Base-by-base conservation (phyloP, 2,329 filamentous ascomycete genomes). In the Dryadomyces quercivorus region DNA sequence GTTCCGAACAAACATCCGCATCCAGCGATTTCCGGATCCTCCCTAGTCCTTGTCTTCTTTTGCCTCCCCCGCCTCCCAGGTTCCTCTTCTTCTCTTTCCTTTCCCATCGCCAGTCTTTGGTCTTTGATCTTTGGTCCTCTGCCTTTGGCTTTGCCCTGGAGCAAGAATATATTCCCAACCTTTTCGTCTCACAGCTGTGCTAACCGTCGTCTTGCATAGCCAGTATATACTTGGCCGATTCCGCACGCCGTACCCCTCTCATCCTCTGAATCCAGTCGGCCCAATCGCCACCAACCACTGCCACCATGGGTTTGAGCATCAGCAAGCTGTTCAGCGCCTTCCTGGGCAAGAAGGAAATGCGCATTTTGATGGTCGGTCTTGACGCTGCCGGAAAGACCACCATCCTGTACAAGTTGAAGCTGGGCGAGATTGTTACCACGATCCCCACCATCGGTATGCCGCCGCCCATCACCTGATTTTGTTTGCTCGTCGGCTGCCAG, bases 331-430 rank as follows among this genome's bases (percentile, higher is more conserved):
- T 97, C 74, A 88, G 95, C 72, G 84, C 86, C 78, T 82, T 97
- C 74, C 95, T 89, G 86, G 90, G 92, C 69, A 95, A 95, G 86
- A 97, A 97, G 85, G 93, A 98, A 84, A 98, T 98, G 93, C 85
- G 93, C 81, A 96, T 98, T 78, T 75, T 98, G 75, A 98, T 98
- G 93, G 91, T 98, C 66, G 93, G 93, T 82, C 85, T 98, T 68
- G 93, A 98, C 75, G 93, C 93, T 67, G 93, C 93, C 73, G 93
- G 93, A 86, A 98, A 98, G 84, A 98, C 93, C 69, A 98, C 93
- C 66, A 98, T 98, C 70, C 85, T 98, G 65, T 98, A 98, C 81
- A 98, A 98, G 83, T 85, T 98, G 73, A 98, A 98, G 84, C 88
- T 98, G 69, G 92, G 93, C 76, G 87, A 96, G 80, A 93, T 95